Conservation (phyloP, 257 asterid genomes). For the Ilex asprella region DNA sequence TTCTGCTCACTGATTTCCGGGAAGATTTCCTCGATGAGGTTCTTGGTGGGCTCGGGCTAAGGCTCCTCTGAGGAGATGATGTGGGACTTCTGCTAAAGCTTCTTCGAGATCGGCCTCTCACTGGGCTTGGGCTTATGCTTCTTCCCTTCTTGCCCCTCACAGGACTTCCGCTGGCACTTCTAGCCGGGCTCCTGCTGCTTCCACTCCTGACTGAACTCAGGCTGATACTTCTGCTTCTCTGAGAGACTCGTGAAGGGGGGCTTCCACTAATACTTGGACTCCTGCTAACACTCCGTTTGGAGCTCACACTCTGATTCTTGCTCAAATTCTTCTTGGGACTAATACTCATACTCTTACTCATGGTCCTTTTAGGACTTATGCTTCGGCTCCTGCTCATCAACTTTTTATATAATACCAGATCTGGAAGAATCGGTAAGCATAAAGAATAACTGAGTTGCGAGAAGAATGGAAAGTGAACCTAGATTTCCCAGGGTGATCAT, state of each 20-base stretch:
- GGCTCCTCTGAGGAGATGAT: slow-evolving; percentile 42
- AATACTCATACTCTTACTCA: slow-evolving; percentile 91
- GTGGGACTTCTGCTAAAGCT: slow-evolving; percentile 36
- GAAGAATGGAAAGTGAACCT: slow-evolving; percentile 40
- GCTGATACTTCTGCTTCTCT: slow-evolving; percentile 36
- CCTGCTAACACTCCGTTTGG: slow-evolving; percentile 46
- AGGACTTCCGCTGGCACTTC: slow-evolving; percentile 37
- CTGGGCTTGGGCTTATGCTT: slow-evolving; percentile 49
- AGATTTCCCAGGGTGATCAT: slow-evolving; percentile 71
- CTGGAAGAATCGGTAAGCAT: slow-evolving; percentile 20
- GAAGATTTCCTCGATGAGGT: slow-evolving; percentile 37
- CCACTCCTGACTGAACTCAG: slow-evolving; percentile 19
- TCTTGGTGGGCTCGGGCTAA: slow-evolving; percentile 43
- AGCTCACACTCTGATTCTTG: slow-evolving; percentile 44
- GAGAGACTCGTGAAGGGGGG: slow-evolving; percentile 38
- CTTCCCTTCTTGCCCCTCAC: slow-evolving; percentile 43
- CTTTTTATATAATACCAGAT: slow-evolving; percentile 23
- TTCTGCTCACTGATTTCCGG: slow-evolving; percentile 5
- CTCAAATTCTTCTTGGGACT: slow-evolving; percentile 61
- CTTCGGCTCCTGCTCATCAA: slow-evolving; percentile 74
- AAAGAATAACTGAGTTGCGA: slow-evolving; percentile 16
- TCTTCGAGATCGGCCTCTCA: slow-evolving; percentile 26
- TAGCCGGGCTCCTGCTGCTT: slow-evolving; percentile 34
- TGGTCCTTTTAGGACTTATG: slow-evolving; percentile 46
- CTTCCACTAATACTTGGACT: slow-evolving; percentile 59